Conservation (phyloP, 2,329 filamentous ascomycete genomes). For the Clarireedia sp. region DNA sequence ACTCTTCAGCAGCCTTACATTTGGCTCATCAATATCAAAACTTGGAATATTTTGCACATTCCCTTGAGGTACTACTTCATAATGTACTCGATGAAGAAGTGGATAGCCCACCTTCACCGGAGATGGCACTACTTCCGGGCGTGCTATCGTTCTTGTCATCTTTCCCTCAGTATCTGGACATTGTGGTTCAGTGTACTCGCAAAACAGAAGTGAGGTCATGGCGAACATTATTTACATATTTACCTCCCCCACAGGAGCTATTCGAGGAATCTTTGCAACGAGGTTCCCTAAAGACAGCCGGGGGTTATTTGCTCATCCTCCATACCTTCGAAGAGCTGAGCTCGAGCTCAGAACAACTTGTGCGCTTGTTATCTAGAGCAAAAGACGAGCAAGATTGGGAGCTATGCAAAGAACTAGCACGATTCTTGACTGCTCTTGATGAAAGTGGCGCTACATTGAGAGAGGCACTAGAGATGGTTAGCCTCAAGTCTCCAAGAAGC, state of each 20-base stretch:
- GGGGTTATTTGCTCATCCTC: conserved; percentile 89
- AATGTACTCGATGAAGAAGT: conserved; percentile 93
- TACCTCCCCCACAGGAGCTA: conserved; percentile 82
- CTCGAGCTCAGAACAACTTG: conserved; percentile 66
- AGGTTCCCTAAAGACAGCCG: conserved; percentile 86
- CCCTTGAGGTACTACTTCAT: conserved; percentile 84
- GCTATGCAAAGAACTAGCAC: conserved; percentile 84
- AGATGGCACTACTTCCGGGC: conserved; percentile 55
- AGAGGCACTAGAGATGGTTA: conserved; percentile 59
- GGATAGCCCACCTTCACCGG: conserved; percentile 58
- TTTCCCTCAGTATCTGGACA: conserved; percentile 82
- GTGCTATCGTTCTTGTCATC: conserved; percentile 60
- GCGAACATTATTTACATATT: conserved; percentile 84
- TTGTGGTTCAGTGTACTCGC: conserved; percentile 91
- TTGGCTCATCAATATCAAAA: conserved; percentile 79
- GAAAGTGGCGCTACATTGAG: conserved; percentile 72
- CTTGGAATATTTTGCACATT: conserved; percentile 87
- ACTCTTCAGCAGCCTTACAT: conserved; percentile 71
- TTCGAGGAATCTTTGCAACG: conserved; percentile 87
- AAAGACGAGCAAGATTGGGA: conserved; percentile 89
- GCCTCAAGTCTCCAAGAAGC: conserved; percentile 33
- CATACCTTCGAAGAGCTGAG: conserved; percentile 71
- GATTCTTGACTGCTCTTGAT: conserved; percentile 92
- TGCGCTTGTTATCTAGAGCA: conserved; percentile 71
- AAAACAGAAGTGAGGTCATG: conserved; percentile 95